A percentile compares a stretch with the other conserved stretches of the same genome.
Conservation (phyloP, 23 red algal genomes). For the Pyropia haitanensis region DNA sequence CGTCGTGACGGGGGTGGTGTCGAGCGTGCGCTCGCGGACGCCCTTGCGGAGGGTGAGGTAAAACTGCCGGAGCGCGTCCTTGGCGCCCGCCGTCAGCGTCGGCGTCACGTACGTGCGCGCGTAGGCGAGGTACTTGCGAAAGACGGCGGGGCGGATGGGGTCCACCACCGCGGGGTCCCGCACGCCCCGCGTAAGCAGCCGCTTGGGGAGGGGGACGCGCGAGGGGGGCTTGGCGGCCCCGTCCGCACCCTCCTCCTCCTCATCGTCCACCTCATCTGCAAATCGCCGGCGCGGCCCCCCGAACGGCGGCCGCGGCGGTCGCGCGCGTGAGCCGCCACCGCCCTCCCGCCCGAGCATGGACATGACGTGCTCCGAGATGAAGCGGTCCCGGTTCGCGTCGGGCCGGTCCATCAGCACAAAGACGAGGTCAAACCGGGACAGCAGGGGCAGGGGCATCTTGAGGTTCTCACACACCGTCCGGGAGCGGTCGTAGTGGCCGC, state of each 20-base stretch:
- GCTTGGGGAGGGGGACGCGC: neutral
- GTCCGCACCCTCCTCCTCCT: constrained; percentile 3
- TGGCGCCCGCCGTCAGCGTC: constrained; percentile 58
- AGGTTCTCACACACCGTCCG: constrained; percentile 93
- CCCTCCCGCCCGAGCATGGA: constrained; percentile 40
- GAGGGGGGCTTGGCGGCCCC: neutral
- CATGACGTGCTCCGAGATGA: constrained; percentile 83
- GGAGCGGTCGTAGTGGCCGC: constrained; percentile 85
- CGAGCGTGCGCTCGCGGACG: constrained; percentile 36
- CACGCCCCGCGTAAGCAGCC: constrained; percentile 30
- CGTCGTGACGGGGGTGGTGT: constrained; percentile 91
- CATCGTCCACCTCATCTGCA: neutral
- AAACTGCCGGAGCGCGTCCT: constrained; percentile 57
- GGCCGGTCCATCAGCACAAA: constrained; percentile 93
- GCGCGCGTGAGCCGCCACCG: neutral
- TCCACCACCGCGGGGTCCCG: constrained; percentile 19
- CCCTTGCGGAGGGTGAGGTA: constrained; percentile 63
- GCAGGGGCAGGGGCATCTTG: constrained; percentile 75
- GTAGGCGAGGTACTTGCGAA: constrained; percentile 67
- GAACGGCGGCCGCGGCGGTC: neutral
- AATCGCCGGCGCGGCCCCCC: neutral
- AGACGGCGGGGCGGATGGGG: constrained; percentile 24
- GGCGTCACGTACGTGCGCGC: constrained; percentile 54
- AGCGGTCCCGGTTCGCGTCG: constrained; percentile 62
- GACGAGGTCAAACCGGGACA: constrained; percentile 92